Percentiles rank a stretch among this genome's conserved stretches.
Evolutionary conservation across 805 yeast species (phyloP).

Genomic region (Saturnispora bothae): DNA sequence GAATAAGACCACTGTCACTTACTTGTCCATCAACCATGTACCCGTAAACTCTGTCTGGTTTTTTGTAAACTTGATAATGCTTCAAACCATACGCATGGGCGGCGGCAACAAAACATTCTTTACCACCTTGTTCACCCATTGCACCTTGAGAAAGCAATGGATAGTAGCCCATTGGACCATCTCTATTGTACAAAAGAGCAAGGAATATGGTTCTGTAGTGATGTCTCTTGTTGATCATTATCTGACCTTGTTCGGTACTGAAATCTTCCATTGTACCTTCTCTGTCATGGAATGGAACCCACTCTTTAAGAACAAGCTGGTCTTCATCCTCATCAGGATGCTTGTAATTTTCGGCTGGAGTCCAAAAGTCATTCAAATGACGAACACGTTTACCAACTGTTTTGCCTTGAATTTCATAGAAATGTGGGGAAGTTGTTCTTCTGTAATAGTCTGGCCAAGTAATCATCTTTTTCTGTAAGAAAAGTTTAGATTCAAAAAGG

Average conservation of each 20-base stretch:
- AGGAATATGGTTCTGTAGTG: conserved; percentile 46
- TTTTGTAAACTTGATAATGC: conserved; percentile 41
- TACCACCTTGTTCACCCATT: conserved; percentile 67
- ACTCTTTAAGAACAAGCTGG: conserved; percentile 13
- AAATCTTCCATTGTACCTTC: conserved; percentile 51
- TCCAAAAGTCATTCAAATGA: conserved; percentile 23
- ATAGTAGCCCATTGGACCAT: conserved; percentile 50
- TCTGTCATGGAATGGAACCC: conserved; percentile 44
- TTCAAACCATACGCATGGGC: conserved; percentile 39
- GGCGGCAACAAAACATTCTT: conserved; percentile 67
- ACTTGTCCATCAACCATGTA: conserved; percentile 10
- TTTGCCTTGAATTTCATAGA: conserved; percentile 42
- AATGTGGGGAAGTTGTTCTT: conserved; percentile 51
- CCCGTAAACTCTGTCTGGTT: conserved; percentile 12
- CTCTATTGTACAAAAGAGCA: conserved; percentile 48
- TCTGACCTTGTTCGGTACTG: conserved; percentile 56
- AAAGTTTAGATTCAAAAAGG: conserved; percentile 37
- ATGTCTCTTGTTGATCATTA: conserved; percentile 43
- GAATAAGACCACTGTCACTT: conserved; percentile 13
- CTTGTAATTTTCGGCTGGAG: conserved; percentile 13
- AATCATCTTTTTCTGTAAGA: conserved; percentile 34
- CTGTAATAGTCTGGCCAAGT: conserved; percentile 73
- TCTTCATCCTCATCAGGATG: conserved; percentile 16
- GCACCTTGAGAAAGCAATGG: conserved; percentile 48
- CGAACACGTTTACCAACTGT: conserved; percentile 28